Percentiles rank a stretch among this genome's conserved stretches.
These are phyloP conservation scores for Curvularia lunata DNA, from an alignment of 2,329 filamentous ascomycete species.

Conservation along the genomic window DNA sequence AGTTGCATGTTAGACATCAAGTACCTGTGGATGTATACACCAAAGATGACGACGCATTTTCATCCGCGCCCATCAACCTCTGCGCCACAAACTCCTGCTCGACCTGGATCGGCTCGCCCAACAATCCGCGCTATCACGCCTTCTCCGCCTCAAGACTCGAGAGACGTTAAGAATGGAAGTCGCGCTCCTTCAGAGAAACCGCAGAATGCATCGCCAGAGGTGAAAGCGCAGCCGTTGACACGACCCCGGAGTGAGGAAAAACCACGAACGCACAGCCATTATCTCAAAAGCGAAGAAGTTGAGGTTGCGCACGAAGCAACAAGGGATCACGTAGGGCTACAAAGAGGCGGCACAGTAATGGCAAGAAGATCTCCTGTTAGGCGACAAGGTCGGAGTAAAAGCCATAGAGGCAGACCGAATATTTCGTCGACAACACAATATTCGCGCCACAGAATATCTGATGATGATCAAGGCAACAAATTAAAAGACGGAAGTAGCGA, in stretches of 20 bases:
- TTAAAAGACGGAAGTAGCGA: background rate
- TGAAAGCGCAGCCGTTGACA: background rate
- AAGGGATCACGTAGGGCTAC: background rate
- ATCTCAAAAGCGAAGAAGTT: background rate
- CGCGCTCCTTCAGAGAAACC: slow-evolving; percentile 10
- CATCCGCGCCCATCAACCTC: slow-evolving; percentile 20
- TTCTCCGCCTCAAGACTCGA: slow-evolving; percentile 29
- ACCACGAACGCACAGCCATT: background rate
- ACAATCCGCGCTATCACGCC: slow-evolving; percentile 41
- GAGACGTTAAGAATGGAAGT: slow-evolving; percentile 12
- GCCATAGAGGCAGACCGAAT: slow-evolving; percentile 10
- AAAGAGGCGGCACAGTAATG: slow-evolving; percentile 5
- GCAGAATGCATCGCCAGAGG: background rate
- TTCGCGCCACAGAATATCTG: background rate
- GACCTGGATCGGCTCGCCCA: slow-evolving; percentile 29
- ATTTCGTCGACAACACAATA: slow-evolving; percentile 1
- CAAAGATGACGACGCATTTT: slow-evolving; percentile 11
- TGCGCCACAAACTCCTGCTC: slow-evolving; percentile 12
- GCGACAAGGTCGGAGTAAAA: background rate
- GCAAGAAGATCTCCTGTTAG: slow-evolving; percentile 14
- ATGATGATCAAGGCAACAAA: background rate
- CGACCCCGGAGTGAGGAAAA: slow-evolving; percentile 3
- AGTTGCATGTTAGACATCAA: background rate
- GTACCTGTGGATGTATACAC: background rate
- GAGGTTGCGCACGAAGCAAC: background rate